phyloP scores from a whole-genome alignment of 768 basidiomycete species.

The Boletus sp. region DNA sequence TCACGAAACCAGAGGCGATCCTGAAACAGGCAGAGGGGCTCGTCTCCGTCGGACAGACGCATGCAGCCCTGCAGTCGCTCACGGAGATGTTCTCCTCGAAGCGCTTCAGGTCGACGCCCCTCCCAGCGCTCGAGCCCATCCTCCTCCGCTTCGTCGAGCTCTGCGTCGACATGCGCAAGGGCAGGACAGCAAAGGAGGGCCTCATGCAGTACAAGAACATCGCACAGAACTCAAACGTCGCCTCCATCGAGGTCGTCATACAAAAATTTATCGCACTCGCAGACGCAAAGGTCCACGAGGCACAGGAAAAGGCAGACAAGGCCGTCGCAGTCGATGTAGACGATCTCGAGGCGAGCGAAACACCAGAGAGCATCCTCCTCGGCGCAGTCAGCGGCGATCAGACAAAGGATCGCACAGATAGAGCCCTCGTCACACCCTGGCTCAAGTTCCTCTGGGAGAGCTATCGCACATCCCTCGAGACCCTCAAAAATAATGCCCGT shows the following conservation, averaged over 20 bases:
- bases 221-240: constrained; percentile 88
- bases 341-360: constrained; percentile 91
- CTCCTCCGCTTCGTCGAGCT: constrained; percentile 95
- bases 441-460: constrained; percentile 99
- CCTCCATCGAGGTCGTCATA: constrained; percentile 90
- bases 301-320: constrained; percentile 83
- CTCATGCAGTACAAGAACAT: constrained; percentile 99
- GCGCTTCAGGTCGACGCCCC: constrained; percentile 88
- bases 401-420: constrained; percentile 91
- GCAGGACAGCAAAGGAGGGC: constrained; percentile 90
- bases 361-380: constrained; percentile 88
- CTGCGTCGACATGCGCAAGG: constrained; percentile 92
- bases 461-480: constrained; percentile 93
- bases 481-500: constrained; percentile 92
- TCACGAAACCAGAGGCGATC: constrained; percentile 86
- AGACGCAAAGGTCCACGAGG: constrained; percentile 79
- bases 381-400: constrained; percentile 89
- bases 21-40: constrained; percentile 94
- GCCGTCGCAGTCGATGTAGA: constrained; percentile 80
- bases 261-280: constrained; percentile 79
- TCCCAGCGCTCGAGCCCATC: constrained; percentile 90
- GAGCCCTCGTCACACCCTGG: constrained; percentile 95
- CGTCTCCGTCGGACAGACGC: constrained; percentile 85
- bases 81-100: constrained; percentile 93
- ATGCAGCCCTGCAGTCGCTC: constrained; percentile 86